Evolutionary conservation across 768 basidiomycete species (phyloP), one percentile per base, ranked within the genome.

Genomic region (Suillus placidus): DNA sequence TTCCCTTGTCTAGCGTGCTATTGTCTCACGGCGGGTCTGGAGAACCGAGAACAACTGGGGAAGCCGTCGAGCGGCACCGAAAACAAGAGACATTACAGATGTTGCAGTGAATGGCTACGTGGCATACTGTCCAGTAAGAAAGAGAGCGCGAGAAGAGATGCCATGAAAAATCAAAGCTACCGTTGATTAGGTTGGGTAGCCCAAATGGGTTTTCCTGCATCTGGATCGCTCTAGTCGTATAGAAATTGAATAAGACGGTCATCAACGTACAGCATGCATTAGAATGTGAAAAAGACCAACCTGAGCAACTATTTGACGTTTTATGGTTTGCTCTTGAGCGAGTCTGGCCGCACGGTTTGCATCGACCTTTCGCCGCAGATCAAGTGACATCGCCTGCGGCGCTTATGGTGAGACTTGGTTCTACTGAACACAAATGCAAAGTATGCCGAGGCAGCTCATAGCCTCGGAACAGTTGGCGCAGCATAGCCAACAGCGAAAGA

Each of bases 311-410:
- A 81, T 78, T 70, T 84, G 84, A 70, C 81, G 82, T 72, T 81
- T 82, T 72, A 82, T 80, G 64, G 83, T 84, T 57, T 79, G 79
- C 78, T 89, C 89, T 72, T 83, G 80, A 4, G 83, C 82, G 13
- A 83, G 69, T 37, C 89, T 82, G 9, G 83, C 77, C 18, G 82
- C 82, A 42, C 86, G 83, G 64, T 82, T 80, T 3, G 84, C 84
- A 69, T 91, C 89, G 20, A 90, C 89, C 69, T 85, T 85, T 56
- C 85, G 82, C 69, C 81, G 83, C 67, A 90, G 74, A 77, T 88
- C 87, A 67, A 89, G 89, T 26, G 89, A 82, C 81, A 91, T 81
- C 73, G 81, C 79, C 88, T 90, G 67, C 32, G 64, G 67, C 32
- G 64, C 45, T 62, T 47, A 45, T 64, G 20, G 23, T 62, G 56